A percentile compares a stretch with the other conserved stretches of the same genome.
These are phyloP conservation scores for Aspergillus proliferans DNA, from an alignment of 2,329 filamentous ascomycete species.

Conservation along the genomic window DNA sequence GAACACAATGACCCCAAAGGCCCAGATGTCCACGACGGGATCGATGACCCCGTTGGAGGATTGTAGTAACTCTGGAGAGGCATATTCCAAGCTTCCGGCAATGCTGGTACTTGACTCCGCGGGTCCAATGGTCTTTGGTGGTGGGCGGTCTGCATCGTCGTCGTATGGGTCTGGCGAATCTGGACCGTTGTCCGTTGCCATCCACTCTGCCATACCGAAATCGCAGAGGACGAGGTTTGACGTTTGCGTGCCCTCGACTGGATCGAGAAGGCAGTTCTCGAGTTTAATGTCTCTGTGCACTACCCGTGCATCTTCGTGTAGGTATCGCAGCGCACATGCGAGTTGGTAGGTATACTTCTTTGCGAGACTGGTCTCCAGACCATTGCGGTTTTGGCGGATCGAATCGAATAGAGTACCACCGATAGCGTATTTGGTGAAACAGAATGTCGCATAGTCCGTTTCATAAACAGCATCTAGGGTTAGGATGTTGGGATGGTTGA, in stretches of 20 bases:
- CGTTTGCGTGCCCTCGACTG: slow-evolving; percentile 43
- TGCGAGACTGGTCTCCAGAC: slow-evolving; percentile 47
- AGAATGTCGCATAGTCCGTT: slow-evolving; percentile 63
- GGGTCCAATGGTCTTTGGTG: slow-evolving; percentile 48
- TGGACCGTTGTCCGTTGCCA: slow-evolving; percentile 50
- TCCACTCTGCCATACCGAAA: slow-evolving; percentile 64
- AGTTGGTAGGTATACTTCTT: slow-evolving; percentile 59
- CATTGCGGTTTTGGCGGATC: slow-evolving; percentile 50
- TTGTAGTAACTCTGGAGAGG: slow-evolving; percentile 42
- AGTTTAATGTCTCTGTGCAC: slow-evolving; percentile 65
- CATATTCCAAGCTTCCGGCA: slow-evolving; percentile 55
- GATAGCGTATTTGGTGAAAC: slow-evolving; percentile 58
- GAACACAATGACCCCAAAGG: slow-evolving; percentile 59
- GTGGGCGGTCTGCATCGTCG: slow-evolving; percentile 41
- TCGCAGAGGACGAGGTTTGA: slow-evolving; percentile 59
- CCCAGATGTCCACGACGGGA: slow-evolving; percentile 60
- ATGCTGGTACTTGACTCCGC: slow-evolving; percentile 52
- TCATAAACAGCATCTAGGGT: slow-evolving; percentile 59
- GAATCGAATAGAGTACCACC: slow-evolving; percentile 61
- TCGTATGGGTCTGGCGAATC: slow-evolving; percentile 46
- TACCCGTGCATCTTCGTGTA: slow-evolving; percentile 61
- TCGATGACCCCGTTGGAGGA: slow-evolving; percentile 36
- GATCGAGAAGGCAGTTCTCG: slow-evolving; percentile 61
- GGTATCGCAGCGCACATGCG: slow-evolving; percentile 58
- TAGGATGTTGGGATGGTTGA: slow-evolving; percentile 57